Evolutionary conservation across 176 grass and related monocot genomes (phyloP).

Genomic region (Avena atlantica): DNA sequence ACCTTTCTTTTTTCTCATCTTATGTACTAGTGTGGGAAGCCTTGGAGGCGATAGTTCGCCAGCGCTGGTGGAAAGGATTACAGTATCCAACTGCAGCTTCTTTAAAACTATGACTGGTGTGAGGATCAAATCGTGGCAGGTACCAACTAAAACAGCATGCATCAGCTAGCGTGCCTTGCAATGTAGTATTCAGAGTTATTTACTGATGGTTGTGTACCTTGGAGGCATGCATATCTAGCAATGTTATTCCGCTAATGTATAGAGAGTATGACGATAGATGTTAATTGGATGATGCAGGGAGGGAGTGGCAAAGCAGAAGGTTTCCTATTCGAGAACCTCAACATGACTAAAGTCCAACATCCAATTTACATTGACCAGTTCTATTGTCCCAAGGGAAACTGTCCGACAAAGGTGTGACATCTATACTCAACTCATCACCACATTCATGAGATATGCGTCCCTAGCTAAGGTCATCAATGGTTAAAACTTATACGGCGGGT

Average conservation of each 20-base stretch:
- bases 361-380: constrained; percentile 73
- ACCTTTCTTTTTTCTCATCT: background rate
- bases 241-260: background rate
- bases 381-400: constrained; percentile 52
- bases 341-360: constrained; percentile 49
- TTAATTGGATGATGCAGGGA: constrained; percentile 58
- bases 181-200: background rate
- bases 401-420: constrained; percentile 25
- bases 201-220: background rate
- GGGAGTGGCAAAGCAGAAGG: constrained; percentile 52
- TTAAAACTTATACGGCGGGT: constrained; percentile 18
- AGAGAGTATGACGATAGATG: background rate
- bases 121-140: constrained; percentile 84
- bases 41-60: constrained; percentile 37
- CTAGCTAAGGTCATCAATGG: background rate
- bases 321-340: constrained; percentile 56
- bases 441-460: background rate
- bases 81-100: constrained; percentile 56
- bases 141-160: constrained; percentile 17
- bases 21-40: constrained; percentile 68
- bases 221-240: background rate
- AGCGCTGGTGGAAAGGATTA: constrained; percentile 48
- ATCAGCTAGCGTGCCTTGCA: background rate
- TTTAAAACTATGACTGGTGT: constrained; percentile 52
- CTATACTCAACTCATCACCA: background rate